A percentile compares a stretch with the other conserved stretches of the same genome.
Conservation (phyloP, 1,284 basidiomycete genomes). For the Cronartium ribicola region DNA sequence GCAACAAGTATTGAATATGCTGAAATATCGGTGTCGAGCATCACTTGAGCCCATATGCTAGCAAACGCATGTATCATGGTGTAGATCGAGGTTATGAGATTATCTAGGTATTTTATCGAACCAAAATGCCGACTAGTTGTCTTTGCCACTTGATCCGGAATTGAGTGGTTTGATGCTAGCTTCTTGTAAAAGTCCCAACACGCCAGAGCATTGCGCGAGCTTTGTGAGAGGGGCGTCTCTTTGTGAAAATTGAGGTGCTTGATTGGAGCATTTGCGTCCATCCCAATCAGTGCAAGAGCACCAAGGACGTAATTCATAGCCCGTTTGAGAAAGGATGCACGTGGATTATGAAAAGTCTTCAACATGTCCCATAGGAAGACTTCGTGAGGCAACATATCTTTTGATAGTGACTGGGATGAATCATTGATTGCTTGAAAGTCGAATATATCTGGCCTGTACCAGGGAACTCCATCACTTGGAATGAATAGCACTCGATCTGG, state of each 20-base stretch:
- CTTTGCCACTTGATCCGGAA: background rate
- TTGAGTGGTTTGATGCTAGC: background rate
- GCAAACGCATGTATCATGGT: background rate
- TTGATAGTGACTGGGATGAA: background rate
- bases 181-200: background rate
- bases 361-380: background rate
- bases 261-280: background rate
- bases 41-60: background rate
- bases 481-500: background rate
- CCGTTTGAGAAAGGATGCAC: background rate
- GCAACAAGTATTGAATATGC: background rate
- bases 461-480: background rate
- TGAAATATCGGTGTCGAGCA: background rate
- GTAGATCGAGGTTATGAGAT: background rate
- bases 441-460: background rate
- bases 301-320: background rate
- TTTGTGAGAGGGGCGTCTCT: background rate
- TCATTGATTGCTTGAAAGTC: background rate
- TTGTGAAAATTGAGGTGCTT: background rate
- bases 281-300: background rate
- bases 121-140: background rate
- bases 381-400: background rate
- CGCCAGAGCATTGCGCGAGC: background rate
- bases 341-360: background rate
- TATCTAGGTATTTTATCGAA: background rate